Conservation (phyloP, 2,329 filamentous ascomycete species). For the Phoma sp. region DNA sequence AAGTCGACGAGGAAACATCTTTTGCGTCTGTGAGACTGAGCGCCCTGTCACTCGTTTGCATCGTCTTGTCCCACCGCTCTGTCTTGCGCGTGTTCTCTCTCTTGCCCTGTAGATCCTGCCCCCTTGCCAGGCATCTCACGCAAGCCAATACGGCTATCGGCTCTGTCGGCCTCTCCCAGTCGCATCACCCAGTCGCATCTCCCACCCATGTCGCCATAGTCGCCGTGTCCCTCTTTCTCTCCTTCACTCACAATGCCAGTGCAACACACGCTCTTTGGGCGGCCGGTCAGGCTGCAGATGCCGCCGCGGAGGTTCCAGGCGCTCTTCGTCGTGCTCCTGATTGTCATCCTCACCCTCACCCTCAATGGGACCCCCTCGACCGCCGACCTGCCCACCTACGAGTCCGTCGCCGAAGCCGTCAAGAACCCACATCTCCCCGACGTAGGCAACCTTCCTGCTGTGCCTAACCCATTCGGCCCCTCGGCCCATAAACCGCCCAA, state of each 20-base stretch:
- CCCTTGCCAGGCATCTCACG: background rate
- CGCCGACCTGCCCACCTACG: slow-evolving; percentile 47
- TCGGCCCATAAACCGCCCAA: slow-evolving; percentile 76
- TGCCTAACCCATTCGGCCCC: slow-evolving; percentile 66
- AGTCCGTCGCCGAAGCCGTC: slow-evolving; percentile 47
- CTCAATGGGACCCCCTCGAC: slow-evolving; percentile 48
- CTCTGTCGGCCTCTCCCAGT: slow-evolving; percentile 9
- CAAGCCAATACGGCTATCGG: slow-evolving; percentile 21
- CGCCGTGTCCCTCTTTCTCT: background rate
- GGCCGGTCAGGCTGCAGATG: slow-evolving; percentile 43
- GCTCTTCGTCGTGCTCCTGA: slow-evolving; percentile 47
- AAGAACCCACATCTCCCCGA: slow-evolving; percentile 50
- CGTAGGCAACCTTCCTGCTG: slow-evolving; percentile 34
- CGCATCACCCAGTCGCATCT: slow-evolving; percentile 12
- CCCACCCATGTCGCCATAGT: slow-evolving; percentile 13
- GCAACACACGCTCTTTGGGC: slow-evolving; percentile 44
- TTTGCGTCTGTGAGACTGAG: slow-evolving; percentile 1
- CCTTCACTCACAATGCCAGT: slow-evolving; percentile 36
- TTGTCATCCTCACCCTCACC: slow-evolving; percentile 42
- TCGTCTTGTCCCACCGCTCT: background rate
- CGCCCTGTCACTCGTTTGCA: slow-evolving; percentile 15
- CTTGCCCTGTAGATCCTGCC: background rate
- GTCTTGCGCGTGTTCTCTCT: background rate
- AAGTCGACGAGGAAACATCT: background rate
- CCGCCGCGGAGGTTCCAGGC: slow-evolving; percentile 58